Evolutionary conservation across 192 early-diverging fungal species (phyloP).

Genomic region (Entomortierella parvispora): DNA sequence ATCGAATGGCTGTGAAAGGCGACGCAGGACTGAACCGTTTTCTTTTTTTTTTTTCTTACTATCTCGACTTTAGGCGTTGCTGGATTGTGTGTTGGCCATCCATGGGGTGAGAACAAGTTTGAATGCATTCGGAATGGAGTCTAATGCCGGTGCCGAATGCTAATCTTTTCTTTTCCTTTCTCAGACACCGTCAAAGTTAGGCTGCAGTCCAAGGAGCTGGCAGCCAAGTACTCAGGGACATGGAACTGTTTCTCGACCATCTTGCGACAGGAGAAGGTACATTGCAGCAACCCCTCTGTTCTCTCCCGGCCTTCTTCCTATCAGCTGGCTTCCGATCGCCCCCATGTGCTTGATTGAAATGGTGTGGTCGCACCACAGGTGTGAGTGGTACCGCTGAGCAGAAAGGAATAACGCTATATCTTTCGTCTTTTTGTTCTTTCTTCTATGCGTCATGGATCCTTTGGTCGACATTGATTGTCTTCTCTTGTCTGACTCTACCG

Average conservation of each 20-base stretch:
- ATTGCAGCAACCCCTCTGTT: neutral
- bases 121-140: neutral
- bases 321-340: neutral
- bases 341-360: conserved; percentile 5
- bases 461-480: neutral
- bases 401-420: neutral
- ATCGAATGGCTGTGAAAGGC: no score
- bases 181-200: conserved; percentile 63
- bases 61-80: conserved; percentile 55
- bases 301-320: neutral
- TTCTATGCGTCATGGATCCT: no score
- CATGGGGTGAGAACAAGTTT: conserved; percentile 62
- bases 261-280: conserved; percentile 65
- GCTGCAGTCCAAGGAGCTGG: conserved; percentile 61
- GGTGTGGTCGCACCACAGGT: neutral
- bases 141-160: no score
- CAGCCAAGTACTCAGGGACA: conserved; percentile 64
- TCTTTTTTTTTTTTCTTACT: neutral
- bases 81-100: conserved; percentile 68
- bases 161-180: neutral
- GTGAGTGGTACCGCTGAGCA: neutral
- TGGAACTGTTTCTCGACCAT: conserved; percentile 67
- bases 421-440: neutral
- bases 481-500: neutral
- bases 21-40: neutral